A percentile compares a stretch with the other conserved stretches of the same genome.
phyloP scores from a whole-genome alignment of 192 early-diverging fungal species.

The Spizellomyces sp. region DNA sequence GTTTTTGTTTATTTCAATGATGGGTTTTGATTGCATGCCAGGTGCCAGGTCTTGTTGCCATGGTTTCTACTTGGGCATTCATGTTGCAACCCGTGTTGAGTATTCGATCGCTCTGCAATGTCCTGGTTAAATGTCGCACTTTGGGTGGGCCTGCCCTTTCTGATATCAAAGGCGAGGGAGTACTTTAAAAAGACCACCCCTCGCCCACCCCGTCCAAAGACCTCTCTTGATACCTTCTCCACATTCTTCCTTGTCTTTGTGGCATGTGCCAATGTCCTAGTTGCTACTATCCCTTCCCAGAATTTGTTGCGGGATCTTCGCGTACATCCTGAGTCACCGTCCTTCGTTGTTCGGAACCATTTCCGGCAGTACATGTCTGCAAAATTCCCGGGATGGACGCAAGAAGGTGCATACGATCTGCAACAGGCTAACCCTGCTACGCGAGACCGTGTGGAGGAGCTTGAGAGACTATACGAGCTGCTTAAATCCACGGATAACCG shows the following conservation, averaged over 20 bases:
- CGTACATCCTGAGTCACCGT: slow-evolving; percentile 2
- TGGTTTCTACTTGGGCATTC: too few relatives aligned
- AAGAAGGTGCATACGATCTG: slow-evolving; percentile 1
- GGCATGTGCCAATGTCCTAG: background rate
- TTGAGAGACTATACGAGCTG: slow-evolving; percentile 22
- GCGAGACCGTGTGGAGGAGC: background rate
- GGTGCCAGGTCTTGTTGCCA: too few relatives aligned
- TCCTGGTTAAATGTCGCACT: slow-evolving; percentile 8
- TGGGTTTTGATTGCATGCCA: too few relatives aligned
- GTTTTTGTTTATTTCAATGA: too few relatives aligned
- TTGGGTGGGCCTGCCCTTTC: slow-evolving; percentile 24
- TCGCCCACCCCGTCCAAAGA: slow-evolving; percentile 12
- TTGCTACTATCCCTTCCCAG: background rate
- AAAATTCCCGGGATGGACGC: slow-evolving; percentile 22
- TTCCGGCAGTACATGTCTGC: slow-evolving; percentile 30
- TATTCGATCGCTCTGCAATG: background rate
- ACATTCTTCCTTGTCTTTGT: slow-evolving; percentile 21
- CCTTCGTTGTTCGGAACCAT: slow-evolving; percentile 22
- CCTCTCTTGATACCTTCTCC: background rate
- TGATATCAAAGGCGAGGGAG: background rate
- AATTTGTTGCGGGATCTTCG: slow-evolving; percentile 17
- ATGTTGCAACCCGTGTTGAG: too few relatives aligned
- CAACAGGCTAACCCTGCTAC: background rate
- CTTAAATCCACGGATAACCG: slow-evolving; percentile 22
- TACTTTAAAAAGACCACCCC: slow-evolving; percentile 13